Base-by-base conservation (phyloP, 2,329 filamentous ascomycete species). In the Aspergillus sp. region DNA sequence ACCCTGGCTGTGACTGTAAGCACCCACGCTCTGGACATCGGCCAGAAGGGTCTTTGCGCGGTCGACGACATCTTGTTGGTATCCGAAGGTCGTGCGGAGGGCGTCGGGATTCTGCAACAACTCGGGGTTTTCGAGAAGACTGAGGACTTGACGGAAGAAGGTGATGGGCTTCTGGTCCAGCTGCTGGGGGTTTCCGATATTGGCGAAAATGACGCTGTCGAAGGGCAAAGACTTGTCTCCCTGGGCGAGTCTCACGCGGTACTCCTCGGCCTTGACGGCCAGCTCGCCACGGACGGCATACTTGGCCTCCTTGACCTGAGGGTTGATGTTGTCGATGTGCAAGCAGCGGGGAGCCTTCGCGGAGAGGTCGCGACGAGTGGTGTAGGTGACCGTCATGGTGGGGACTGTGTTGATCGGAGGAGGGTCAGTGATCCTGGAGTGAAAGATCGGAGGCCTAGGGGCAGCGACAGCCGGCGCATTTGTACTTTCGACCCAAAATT, bases 81-180 rank as follows among this genome's bases (percentile, higher is more conserved):
- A 99, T 59, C 88, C 91, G 61, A 97, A 82, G 42, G 79, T 73
- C 52, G 86, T 83, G 68, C 86, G 76, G 58, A 97, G 78, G n/a
- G 88, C 86, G 60, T 93, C 84, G 71, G 91, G 85, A 64, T 95
- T 87, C 68, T 96, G 82, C 55, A 99, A 81, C 31, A 99, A 80
- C 52, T 80, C 72, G 1, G 94, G 94, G 78, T 97, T 92, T 80
- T 99, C 94, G 54, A 97, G 76, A 57, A 99, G 74, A 76, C 91
- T 96, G 66, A 94, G 83, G 23, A 99, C 94, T 78, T 99, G 93
- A 64, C 94, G 87, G 85, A 99, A 97, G 81, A 97, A 99, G 63
- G 94, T 99, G 67, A 99, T 93, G 67, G 94, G 94, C 81, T 97
- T 95, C 82, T 99, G 94, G 77, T 97, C 94, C 58, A 99, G 85